Percentiles rank a stretch among this genome's conserved stretches.
Evolutionary conservation across 192 early-diverging fungal genomes (phyloP).

Genomic region (Backusella tarrabulga): DNA sequence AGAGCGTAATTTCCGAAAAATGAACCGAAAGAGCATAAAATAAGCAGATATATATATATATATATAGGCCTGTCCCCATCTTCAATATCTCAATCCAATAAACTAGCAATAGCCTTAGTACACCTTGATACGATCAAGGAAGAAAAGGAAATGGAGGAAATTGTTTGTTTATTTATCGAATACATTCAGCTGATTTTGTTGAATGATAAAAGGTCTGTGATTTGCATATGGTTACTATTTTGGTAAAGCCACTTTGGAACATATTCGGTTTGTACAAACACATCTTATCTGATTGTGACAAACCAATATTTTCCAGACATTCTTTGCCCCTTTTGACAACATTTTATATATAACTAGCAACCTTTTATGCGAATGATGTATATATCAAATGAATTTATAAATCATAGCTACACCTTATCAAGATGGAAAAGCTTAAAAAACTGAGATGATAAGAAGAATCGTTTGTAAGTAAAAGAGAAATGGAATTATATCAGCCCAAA

Average conservation of each 20-base stretch:
- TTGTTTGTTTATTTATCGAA: background rate
- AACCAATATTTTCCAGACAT: background rate
- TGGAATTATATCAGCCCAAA: background rate
- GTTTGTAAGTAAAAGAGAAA: background rate
- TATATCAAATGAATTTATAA: background rate
- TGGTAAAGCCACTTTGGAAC: background rate
- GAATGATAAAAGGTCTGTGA: background rate
- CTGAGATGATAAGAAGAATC: no score
- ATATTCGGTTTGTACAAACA: background rate
- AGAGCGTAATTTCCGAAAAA: background rate
- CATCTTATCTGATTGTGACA: background rate
- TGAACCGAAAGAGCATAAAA: background rate
- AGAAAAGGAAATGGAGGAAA: background rate
- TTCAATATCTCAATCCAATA: background rate
- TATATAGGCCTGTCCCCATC: background rate
- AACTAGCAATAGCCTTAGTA: background rate
- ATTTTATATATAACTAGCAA: background rate
- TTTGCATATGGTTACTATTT: background rate
- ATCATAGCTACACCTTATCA: background rate
- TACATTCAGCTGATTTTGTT: background rate
- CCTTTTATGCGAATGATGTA: background rate
- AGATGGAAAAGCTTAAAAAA: no score
- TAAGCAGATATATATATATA: background rate
- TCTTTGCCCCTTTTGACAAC: background rate
- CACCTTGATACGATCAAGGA: no score